A percentile compares a stretch with the other conserved stretches of the same genome.
phyloP scores from a whole-genome alignment of 495 filamentous ascomycete species.

The Penicillium waksmanii region DNA sequence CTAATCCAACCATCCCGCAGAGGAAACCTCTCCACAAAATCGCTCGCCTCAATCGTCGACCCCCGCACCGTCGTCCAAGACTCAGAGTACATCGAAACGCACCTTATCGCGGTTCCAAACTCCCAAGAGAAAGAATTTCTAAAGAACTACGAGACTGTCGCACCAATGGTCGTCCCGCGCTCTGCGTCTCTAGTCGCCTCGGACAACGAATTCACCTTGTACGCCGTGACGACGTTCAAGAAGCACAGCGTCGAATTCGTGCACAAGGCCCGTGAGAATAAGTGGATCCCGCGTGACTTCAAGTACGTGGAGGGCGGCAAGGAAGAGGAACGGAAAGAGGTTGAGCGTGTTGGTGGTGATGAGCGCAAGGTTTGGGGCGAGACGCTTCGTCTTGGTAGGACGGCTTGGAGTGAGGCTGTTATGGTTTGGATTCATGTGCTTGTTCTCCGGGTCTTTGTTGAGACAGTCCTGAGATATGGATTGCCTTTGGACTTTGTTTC shows the following conservation, averaged over 20 bases:
- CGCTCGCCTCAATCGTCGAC: constrained; percentile 83
- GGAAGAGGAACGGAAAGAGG: constrained; percentile 84
- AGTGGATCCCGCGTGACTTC: constrained; percentile 93
- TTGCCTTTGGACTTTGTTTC: constrained; percentile 86
- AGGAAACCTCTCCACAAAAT: constrained; percentile 92
- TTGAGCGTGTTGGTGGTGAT: constrained; percentile 75
- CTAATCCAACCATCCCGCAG: constrained; percentile 44
- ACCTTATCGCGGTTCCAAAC: constrained; percentile 84
- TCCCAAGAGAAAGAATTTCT: constrained; percentile 82
- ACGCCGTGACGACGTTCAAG: constrained; percentile 90
- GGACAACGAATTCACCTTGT: constrained; percentile 87
- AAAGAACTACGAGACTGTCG: constrained; percentile 82
- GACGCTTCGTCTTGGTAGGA: constrained; percentile 81
- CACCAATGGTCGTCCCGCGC: constrained; percentile 86
- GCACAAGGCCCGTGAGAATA: constrained; percentile 84
- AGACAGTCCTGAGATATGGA: constrained; percentile 93
- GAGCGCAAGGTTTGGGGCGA: constrained; percentile 89
- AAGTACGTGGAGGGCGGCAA: constrained; percentile 87
- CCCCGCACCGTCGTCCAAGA: constrained; percentile 78
- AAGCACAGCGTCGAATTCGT: constrained; percentile 84
- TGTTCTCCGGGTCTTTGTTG: constrained; percentile 91
- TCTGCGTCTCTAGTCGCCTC: constrained; percentile 75
- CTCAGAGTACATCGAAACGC: constrained; percentile 95
- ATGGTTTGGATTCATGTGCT: constrained; percentile 95
- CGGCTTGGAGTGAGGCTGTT: constrained; percentile 89